Evolutionary conservation across 768 basidiomycete genomes (phyloP).

Genomic region (Serendipita sp.): DNA sequence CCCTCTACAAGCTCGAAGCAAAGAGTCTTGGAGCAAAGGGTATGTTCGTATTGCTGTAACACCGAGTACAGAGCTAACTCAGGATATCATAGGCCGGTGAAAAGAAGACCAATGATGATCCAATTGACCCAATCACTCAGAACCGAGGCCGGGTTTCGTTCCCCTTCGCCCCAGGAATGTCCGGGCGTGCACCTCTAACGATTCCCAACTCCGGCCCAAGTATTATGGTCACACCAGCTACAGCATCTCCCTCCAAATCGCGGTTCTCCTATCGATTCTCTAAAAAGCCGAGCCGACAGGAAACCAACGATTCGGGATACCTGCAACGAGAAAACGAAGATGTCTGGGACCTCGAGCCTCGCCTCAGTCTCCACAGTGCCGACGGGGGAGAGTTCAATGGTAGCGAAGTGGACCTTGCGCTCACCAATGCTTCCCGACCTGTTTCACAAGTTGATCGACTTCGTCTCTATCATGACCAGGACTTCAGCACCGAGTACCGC

Average conservation of each 20-base stretch:
- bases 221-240: constrained; percentile 3
- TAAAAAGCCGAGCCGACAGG: neutral
- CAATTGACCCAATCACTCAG: no score
- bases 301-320: no score
- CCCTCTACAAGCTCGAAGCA: no score
- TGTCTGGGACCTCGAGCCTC: neutral
- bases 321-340: neutral
- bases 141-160: neutral
- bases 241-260: neutral
- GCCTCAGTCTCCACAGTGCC: neutral
- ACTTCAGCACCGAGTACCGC: neutral
- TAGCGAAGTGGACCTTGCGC: neutral
- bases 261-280: neutral
- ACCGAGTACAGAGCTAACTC: no score
- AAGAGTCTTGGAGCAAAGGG: no score
- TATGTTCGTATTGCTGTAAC: no score
- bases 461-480: neutral
- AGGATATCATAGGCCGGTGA: no score
- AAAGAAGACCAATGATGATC: no score
- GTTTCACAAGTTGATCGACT: neutral
- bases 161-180: neutral
- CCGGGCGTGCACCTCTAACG: no score
- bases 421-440: neutral
- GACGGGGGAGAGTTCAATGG: neutral
- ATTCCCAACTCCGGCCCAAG: neutral